Evolutionary conservation across 805 yeast genomes (phyloP).

Genomic region (Hanseniaspora vineae): DNA sequence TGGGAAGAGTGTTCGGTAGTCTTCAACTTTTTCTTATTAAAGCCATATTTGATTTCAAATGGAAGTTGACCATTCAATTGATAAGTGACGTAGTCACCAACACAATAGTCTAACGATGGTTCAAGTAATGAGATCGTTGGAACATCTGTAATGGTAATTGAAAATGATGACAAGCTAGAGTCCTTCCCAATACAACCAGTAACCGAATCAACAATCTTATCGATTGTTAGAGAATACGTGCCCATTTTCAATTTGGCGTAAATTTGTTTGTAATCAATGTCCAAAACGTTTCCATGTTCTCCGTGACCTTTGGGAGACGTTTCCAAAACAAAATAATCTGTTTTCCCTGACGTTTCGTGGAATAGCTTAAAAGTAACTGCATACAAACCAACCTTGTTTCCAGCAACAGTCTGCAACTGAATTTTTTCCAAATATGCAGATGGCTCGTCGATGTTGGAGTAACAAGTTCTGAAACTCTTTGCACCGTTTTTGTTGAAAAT

Average conservation of each 20-base stretch:
- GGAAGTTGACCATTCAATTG: constrained; percentile 71
- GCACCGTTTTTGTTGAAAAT: constrained; percentile 31
- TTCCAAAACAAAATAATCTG: constrained; percentile 32
- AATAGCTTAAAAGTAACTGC: constrained; percentile 41
- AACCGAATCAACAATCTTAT: constrained; percentile 47
- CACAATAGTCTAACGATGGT: constrained; percentile 52
- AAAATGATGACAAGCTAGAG: constrained; percentile 32
- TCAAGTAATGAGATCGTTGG: constrained; percentile 48
- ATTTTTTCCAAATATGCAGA: constrained; percentile 33
- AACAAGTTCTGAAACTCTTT: constrained; percentile 38
- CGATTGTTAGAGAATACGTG: constrained; percentile 46
- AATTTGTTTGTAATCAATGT: constrained; percentile 29
- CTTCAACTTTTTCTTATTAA: constrained; percentile 47
- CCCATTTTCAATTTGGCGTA: constrained; percentile 54
- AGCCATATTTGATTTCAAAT: constrained; percentile 59
- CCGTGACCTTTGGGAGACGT: constrained; percentile 20
- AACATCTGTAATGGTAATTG: constrained; percentile 58
- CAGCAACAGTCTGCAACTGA: constrained; percentile 25
- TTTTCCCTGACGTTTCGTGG: constrained; percentile 46
- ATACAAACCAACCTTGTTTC: constrained; percentile 53
- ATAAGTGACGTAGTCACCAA: constrained; percentile 79
- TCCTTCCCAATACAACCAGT: constrained; percentile 46
- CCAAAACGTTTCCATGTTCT: constrained; percentile 12
- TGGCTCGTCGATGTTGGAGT: constrained; percentile 25
- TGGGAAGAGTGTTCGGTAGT: constrained; percentile 39